A percentile compares a stretch with the other conserved stretches of the same genome.
Evolutionary conservation across 2,329 filamentous ascomycete species (phyloP).

Genomic region (Cercospora berteroae): DNA sequence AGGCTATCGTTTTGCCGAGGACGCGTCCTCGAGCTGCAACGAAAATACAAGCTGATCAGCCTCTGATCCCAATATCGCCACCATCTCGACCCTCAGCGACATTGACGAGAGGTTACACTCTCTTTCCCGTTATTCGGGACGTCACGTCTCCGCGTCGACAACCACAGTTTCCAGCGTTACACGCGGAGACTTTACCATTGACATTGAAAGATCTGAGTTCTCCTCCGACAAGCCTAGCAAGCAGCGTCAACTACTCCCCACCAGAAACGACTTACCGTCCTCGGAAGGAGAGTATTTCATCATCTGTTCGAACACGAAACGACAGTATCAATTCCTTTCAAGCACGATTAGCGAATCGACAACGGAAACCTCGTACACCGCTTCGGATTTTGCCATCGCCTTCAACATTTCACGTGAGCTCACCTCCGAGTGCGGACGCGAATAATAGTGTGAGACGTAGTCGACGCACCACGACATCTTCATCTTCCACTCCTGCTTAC

Average conservation of each 20-base stretch:
- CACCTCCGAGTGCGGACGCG: neutral
- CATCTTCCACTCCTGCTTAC: conserved; percentile 10
- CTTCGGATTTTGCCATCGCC: conserved; percentile 17
- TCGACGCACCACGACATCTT: neutral
- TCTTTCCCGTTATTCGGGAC: conserved; percentile 32
- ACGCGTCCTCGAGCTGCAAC: neutral
- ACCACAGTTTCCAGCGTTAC: neutral
- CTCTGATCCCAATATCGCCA: conserved; percentile 14
- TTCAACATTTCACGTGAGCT: too few species aligned
- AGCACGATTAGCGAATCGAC: conserved; percentile 4
- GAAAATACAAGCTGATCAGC: conserved; percentile 11
- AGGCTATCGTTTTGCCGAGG: neutral
- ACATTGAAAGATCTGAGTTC: neutral
- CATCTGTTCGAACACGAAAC: conserved; percentile 29
- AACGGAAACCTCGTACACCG: conserved; percentile 21
- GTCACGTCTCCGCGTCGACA: conserved; percentile 23
- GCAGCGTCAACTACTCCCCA: neutral
- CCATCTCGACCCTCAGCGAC: conserved; percentile 10
- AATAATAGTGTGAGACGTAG: neutral
- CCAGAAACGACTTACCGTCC: conserved; percentile 29
- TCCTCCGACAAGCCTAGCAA: neutral
- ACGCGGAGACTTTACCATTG: neutral
- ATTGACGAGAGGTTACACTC: conserved; percentile 28
- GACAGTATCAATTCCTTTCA: conserved; percentile 30
- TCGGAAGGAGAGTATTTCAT: conserved; percentile 30